phyloP scores from a whole-genome alignment of 768 basidiomycete species.

The Hebeloma cylindrosporum region DNA sequence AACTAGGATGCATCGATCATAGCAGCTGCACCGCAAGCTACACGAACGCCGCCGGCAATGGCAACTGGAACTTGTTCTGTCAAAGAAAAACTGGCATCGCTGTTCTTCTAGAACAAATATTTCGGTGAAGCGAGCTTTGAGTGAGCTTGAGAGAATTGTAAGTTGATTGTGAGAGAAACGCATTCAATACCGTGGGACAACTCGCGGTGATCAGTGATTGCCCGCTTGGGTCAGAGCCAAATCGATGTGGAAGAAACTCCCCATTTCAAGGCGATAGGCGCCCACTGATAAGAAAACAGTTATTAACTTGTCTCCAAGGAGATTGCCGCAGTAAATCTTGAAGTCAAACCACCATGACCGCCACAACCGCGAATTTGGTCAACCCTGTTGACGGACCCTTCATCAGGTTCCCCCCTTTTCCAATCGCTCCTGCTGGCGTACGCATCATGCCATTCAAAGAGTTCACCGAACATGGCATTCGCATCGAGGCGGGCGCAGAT shows the following conservation, averaged over 20 bases:
- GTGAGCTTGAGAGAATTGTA: no score
- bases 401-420: constrained; percentile 51
- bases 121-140: no score
- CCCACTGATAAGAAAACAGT: constrained; percentile 13
- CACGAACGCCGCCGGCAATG: no score
- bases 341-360: constrained; percentile 12
- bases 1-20: no score
- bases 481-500: constrained; percentile 31
- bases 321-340: constrained; percentile 9
- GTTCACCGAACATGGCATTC: constrained; percentile 42
- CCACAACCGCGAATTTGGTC: constrained; percentile 1
- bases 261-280: constrained; percentile 14
- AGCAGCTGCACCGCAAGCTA: no score
- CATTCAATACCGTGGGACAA: no score
- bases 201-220: not conserved
- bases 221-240: constrained; percentile 8
- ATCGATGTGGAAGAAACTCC: not conserved
- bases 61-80: no score
- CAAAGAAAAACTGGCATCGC: no score
- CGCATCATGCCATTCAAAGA: constrained; percentile 42
- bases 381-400: constrained; percentile 15
- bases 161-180: no score
- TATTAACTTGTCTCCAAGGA: not conserved
- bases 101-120: no score
- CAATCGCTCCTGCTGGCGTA: constrained; percentile 38